These are phyloP conservation scores for Plasmopara viticola DNA, from an alignment of 352 stramenopile genomes.

Conservation along the genomic window DNA sequence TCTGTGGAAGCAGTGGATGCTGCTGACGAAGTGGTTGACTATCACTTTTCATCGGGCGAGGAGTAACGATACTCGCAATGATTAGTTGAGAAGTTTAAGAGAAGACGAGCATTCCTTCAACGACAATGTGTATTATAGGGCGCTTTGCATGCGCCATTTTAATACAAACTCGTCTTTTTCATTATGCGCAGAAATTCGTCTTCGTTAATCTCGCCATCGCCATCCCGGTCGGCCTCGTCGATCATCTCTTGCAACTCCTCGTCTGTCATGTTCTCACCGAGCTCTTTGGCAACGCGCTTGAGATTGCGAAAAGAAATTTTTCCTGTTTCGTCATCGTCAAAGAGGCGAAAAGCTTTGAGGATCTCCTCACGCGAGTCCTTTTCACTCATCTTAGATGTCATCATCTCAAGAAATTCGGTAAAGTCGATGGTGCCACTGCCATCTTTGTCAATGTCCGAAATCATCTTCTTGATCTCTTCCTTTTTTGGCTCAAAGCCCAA, in stretches of 20 bases:
- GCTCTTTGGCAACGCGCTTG: slow-evolving; percentile 95
- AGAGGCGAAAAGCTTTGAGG: slow-evolving; percentile 96
- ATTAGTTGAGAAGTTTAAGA: slow-evolving; percentile 12
- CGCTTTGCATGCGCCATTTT: slow-evolving; percentile 1
- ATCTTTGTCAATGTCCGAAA: slow-evolving; percentile 95
- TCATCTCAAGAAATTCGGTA: slow-evolving; percentile 97
- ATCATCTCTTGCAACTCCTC: slow-evolving; percentile 98
- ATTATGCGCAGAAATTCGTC: slow-evolving; percentile 97
- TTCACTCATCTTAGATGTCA: slow-evolving; percentile 96
- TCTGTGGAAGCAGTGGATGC: slow-evolving; percentile 65
- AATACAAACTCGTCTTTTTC: slow-evolving; percentile 93
- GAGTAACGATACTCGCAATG: slow-evolving; percentile 27
- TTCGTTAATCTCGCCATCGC: slow-evolving; percentile 94
- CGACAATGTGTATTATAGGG: neutral
- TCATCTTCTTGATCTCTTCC: slow-evolving; percentile 97
- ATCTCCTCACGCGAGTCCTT: slow-evolving; percentile 96
- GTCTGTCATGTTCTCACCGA: slow-evolving; percentile 96
- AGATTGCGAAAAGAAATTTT: slow-evolving; percentile 97
- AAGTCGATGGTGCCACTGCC: slow-evolving; percentile 93
- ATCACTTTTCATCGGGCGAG: slow-evolving; percentile 71
- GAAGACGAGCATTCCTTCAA: neutral
- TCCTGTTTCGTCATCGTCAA: slow-evolving; percentile 96
- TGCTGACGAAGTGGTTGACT: slow-evolving; percentile 70
- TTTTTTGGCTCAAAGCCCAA: slow-evolving; percentile 97
- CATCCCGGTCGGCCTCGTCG: slow-evolving; percentile 92